These are phyloP conservation scores for Alternaria rosae DNA, from an alignment of 2,329 filamentous ascomycete species.

Conservation along the genomic window DNA sequence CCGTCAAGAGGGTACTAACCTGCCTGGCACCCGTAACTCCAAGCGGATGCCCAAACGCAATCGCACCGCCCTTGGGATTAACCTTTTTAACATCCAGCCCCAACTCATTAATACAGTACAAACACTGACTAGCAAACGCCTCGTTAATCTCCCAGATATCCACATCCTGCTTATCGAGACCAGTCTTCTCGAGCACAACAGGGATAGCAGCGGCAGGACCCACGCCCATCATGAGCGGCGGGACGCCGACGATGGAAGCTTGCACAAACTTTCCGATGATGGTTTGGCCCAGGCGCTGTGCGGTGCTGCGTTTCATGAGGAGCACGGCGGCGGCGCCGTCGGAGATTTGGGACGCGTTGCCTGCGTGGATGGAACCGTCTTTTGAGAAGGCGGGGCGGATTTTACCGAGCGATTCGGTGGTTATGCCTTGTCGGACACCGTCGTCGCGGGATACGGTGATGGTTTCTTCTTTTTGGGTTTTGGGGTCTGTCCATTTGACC, in stretches of 20 bases:
- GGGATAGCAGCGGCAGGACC: slow-evolving; percentile 97
- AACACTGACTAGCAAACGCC: slow-evolving; percentile 93
- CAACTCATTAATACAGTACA: slow-evolving; percentile 92
- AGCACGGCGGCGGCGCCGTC: slow-evolving; percentile 93
- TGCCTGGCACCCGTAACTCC: slow-evolving; percentile 94
- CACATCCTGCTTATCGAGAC: slow-evolving; percentile 82
- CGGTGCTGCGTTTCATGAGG: slow-evolving; percentile 92
- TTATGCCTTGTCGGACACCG: slow-evolving; percentile 84
- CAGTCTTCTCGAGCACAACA: slow-evolving; percentile 85
- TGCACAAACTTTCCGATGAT: slow-evolving; percentile 93
- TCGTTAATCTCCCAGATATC: slow-evolving; percentile 99
- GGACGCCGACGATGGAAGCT: slow-evolving; percentile 84
- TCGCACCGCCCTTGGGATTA: slow-evolving; percentile 96
- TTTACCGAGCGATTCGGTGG: slow-evolving; percentile 86
- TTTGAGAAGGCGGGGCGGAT: slow-evolving; percentile 90
- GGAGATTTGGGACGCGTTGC: slow-evolving; percentile 94
- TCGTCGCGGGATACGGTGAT: slow-evolving; percentile 87
- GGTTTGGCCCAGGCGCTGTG: slow-evolving; percentile 83
- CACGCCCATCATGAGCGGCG: slow-evolving; percentile 93
- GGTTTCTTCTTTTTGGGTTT: slow-evolving; percentile 83
- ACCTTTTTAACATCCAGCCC: slow-evolving; percentile 84
- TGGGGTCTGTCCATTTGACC: slow-evolving; percentile 88
- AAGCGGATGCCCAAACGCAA: slow-evolving; percentile 93
- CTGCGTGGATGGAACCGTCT: slow-evolving; percentile 92
- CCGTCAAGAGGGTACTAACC: slow-evolving; percentile 89